Conservation (phyloP, 768 basidiomycete genomes). For the Naematelia aurantialba region DNA sequence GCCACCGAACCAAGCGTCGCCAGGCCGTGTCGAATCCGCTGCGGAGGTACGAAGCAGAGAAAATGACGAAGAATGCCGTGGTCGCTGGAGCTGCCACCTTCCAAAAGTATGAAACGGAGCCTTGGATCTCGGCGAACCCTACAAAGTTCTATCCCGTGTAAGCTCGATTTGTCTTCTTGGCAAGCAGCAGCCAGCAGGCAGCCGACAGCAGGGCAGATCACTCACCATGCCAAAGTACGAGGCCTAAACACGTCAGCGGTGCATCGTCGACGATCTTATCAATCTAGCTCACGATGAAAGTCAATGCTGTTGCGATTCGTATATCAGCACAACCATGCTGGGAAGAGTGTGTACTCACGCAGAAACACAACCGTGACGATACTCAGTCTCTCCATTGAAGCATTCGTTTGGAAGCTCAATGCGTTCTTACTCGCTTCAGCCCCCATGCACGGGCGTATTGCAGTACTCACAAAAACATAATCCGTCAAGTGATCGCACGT, state of each 20-base stretch:
- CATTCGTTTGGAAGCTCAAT: constrained; percentile 46
- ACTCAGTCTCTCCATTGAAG: constrained; percentile 49
- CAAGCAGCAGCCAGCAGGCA: too few relatives aligned
- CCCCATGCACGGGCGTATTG: not conserved
- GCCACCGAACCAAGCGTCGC: constrained; percentile 20
- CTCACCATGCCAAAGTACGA: constrained; percentile 46
- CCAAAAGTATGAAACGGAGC: constrained; percentile 44
- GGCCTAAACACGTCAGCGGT: constrained; percentile 18
- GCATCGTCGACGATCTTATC: not conserved
- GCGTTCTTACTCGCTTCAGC: constrained; percentile 29
- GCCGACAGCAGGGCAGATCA: not conserved
- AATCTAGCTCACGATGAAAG: constrained; percentile 21
- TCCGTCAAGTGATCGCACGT: constrained; percentile 48
- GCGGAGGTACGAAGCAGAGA: constrained; percentile 40
- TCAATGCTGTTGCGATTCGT: constrained; percentile 6
- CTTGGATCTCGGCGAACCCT: constrained; percentile 28
- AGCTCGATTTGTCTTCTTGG: too few relatives aligned
- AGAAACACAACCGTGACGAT: constrained; percentile 50
- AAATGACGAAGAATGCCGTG: constrained; percentile 45
- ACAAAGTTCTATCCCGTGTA: constrained; percentile 31
- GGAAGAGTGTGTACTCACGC: constrained; percentile 32
- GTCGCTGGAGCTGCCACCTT: constrained; percentile 44
- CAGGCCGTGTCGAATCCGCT: constrained; percentile 18
- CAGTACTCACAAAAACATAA: constrained; percentile 48
- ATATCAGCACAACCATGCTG: not conserved